Percentiles rank a stretch among this genome's conserved stretches.
These are phyloP conservation scores for Quercus alba DNA, from an alignment of 306 rosid species.

Conservation along the genomic window DNA sequence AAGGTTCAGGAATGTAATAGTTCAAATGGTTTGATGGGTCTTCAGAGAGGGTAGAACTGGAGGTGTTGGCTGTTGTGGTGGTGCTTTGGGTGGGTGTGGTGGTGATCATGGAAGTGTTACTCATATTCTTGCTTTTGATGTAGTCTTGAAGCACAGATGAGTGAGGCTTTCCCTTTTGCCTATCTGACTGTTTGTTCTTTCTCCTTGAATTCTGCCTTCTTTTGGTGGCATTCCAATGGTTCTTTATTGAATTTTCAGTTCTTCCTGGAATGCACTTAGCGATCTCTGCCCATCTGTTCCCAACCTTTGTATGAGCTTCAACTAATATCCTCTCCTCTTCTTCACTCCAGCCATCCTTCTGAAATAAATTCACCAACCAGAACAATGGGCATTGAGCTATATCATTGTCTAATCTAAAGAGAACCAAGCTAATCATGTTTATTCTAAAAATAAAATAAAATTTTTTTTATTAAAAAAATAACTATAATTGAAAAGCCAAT, in stretches of 20 bases:
- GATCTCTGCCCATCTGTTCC: constrained; percentile 87
- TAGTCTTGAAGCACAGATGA: constrained; percentile 75
- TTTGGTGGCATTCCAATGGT: constrained; percentile 94
- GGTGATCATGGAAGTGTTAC: neutral
- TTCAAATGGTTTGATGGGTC: constrained; percentile 20
- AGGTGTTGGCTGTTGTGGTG: neutral
- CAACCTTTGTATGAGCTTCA: constrained; percentile 57
- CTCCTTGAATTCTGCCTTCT: constrained; percentile 80
- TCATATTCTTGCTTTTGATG: constrained; percentile 37
- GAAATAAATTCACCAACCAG: neutral
- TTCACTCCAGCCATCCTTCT: constrained; percentile 85
- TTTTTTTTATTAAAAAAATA: no score
- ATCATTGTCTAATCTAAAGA: no score
- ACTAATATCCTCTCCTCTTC: constrained; percentile 74
- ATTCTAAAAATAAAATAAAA: no score
- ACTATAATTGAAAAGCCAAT: no score
- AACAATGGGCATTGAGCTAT: neutral
- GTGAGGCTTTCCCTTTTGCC: constrained; percentile 44
- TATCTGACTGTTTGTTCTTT: constrained; percentile 49
- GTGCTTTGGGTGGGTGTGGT: constrained; percentile 4
- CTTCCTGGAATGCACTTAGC: constrained; percentile 74
- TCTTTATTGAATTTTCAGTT: constrained; percentile 85
- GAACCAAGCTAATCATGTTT: no score
- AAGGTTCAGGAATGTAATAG: constrained; percentile 20
- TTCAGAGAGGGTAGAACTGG: constrained; percentile 8